These are phyloP conservation scores for Cutaneotrichosporon sp. DNA, from an alignment of 1,284 basidiomycete species.

Conservation along the genomic window DNA sequence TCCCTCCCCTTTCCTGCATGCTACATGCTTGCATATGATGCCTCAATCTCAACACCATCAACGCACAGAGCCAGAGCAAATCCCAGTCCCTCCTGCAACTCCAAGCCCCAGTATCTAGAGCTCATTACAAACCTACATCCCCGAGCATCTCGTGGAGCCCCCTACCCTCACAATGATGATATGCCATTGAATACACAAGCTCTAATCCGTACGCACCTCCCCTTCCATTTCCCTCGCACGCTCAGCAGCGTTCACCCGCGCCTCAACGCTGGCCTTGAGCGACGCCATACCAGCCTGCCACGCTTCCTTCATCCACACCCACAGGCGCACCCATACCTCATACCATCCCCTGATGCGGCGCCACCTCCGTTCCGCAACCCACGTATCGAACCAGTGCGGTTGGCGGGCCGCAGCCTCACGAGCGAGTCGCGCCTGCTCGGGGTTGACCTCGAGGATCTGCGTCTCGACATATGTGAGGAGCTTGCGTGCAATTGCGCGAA, in stretches of 20 bases:
- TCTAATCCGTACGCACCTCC: neutral
- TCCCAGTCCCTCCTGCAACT: no score
- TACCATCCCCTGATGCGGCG: slow-evolving; percentile 20
- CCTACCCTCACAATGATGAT: no score
- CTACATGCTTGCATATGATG: no score
- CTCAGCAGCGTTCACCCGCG: neutral
- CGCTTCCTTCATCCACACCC: slow-evolving; percentile 9
- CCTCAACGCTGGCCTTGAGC: neutral
- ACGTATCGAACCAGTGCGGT: slow-evolving; percentile 17
- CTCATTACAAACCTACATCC: no score
- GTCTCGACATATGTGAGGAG: slow-evolving; percentile 45
- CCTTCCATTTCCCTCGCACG: neutral
- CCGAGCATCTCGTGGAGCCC: no score
- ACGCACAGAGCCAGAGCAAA: no score
- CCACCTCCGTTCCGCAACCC: slow-evolving; percentile 23
- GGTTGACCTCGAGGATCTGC: slow-evolving; percentile 46
- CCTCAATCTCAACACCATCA: no score
- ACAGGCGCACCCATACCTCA: slow-evolving; percentile 16
- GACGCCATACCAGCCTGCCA: neutral
- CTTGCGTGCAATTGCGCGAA: slow-evolving; percentile 28
- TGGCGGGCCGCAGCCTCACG: slow-evolving; percentile 14
- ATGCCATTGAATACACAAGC: neutral
- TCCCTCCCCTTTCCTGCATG: no score
- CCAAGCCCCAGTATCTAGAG: no score
- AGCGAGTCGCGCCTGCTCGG: slow-evolving; percentile 26